Percentiles rank a stretch among this genome's conserved stretches.
Conservation (phyloP, 1,284 basidiomycete species). For the Quambalaria eucalypti region DNA sequence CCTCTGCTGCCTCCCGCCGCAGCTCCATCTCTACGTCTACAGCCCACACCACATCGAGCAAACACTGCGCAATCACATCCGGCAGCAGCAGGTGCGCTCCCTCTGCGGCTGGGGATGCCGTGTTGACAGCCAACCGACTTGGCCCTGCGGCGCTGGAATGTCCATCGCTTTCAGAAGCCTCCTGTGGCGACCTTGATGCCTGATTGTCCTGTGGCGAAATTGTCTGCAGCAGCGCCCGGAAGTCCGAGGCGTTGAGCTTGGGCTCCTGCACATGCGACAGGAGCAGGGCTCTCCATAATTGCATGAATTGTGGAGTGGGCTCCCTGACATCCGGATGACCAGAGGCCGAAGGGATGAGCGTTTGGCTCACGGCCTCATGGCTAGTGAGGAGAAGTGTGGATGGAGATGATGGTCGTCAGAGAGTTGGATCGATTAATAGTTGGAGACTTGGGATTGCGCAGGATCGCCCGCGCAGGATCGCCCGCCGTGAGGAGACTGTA, state of each 20-base stretch:
- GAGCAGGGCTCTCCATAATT: neutral
- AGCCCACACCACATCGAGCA: slow-evolving; percentile 35
- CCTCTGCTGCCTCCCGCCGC: slow-evolving; percentile 15
- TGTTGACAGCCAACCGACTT: neutral
- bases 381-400: neutral
- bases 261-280: neutral
- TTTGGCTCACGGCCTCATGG: neutral
- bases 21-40: slow-evolving; percentile 36
- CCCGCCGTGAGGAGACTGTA: neutral
- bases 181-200: neutral
- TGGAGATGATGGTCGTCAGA: neutral
- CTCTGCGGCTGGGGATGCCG: neutral
- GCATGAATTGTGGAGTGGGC: neutral
- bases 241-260: neutral
- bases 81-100: neutral
- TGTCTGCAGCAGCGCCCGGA: neutral
- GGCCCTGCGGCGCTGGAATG: neutral
- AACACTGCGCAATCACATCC: neutral
- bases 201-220: neutral
- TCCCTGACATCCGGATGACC: neutral
- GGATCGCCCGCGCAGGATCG: neutral
- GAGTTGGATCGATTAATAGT: neutral
- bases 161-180: neutral
- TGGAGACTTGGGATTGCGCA: neutral
- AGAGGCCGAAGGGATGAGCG: neutral